phyloP scores from a whole-genome alignment of 176 grass and related monocot genomes.

The Themeda triandra region DNA sequence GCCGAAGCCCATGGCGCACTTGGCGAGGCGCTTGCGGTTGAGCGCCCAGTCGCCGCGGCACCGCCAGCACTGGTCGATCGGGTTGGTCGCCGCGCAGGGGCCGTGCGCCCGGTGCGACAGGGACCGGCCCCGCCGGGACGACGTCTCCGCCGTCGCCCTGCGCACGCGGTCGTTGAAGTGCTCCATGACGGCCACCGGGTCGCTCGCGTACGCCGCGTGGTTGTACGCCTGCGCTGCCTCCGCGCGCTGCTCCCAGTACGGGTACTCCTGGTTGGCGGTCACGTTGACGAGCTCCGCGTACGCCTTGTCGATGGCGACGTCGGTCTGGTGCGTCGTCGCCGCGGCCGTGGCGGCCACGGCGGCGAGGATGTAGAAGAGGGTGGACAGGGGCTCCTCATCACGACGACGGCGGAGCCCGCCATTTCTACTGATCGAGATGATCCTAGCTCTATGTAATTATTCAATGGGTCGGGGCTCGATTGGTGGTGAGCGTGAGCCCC shows the following conservation, averaged over 20 bases:
- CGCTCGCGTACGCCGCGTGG: constrained; percentile 32
- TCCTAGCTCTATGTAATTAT: background rate
- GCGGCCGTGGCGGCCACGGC: background rate
- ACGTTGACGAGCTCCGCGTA: constrained; percentile 16
- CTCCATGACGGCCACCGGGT: constrained; percentile 35
- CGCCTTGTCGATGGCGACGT: background rate
- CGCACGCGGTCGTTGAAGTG: constrained; percentile 45
- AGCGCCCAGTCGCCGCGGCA: constrained; percentile 54
- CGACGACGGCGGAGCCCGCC: constrained; percentile 12
- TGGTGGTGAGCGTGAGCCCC: background rate
- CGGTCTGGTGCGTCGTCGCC: background rate
- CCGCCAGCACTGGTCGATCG: constrained; percentile 76
- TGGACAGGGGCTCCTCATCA: background rate
- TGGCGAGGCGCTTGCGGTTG: constrained; percentile 49
- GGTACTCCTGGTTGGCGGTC: constrained; percentile 31
- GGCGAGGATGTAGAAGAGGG: constrained; percentile 27
- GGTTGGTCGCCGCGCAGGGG: constrained; percentile 57
- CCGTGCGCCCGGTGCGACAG: background rate
- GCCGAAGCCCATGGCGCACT: constrained; percentile 52
- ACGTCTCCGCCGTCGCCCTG: background rate
- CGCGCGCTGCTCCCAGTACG: constrained; percentile 44
- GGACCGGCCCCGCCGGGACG: background rate
- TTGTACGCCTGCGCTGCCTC: constrained; percentile 24
- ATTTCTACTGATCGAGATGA: background rate
- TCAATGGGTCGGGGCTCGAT: background rate